Evolutionary conservation across 108 stramenopile genomes (phyloP).

Genomic region (Bacterosira constricta): DNA sequence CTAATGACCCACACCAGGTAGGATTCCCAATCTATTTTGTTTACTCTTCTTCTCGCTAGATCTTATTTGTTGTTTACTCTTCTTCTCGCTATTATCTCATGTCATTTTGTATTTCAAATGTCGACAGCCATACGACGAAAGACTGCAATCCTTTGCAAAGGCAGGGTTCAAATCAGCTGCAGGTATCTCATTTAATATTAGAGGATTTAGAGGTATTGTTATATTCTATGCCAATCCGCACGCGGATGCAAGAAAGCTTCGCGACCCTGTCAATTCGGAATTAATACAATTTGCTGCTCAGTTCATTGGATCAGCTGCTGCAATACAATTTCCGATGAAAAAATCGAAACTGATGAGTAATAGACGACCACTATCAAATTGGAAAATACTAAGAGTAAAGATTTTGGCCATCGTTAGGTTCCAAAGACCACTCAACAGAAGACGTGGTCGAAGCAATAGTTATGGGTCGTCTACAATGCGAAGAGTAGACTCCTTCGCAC

Average conservation of each 20-base stretch:
- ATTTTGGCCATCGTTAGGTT: constrained; percentile 10
- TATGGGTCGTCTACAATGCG: not conserved
- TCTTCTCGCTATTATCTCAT: not conserved
- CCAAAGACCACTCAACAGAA: constrained; percentile 4
- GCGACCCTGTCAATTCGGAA: constrained; percentile 2
- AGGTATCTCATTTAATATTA: constrained; percentile 16
- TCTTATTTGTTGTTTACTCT: too few species aligned
- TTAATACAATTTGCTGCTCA: constrained; percentile 8
- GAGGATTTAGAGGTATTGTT: constrained; percentile 11
- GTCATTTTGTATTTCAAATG: not conserved
- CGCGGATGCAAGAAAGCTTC: constrained; percentile 1
- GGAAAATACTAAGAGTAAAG: constrained; percentile 10
- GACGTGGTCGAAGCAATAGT: not conserved
- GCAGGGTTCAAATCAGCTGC: constrained; percentile 16
- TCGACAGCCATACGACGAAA: constrained; percentile 19
- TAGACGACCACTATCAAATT: constrained; percentile 7
- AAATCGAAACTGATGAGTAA: not conserved
- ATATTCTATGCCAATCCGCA: constrained; percentile 23
- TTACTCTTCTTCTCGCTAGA: not conserved
- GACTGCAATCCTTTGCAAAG: constrained; percentile 11
- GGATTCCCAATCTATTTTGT: not conserved
- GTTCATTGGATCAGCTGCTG: constrained; percentile 11
- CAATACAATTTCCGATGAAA: constrained; percentile 6
- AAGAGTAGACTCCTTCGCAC: not conserved
- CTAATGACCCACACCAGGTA: constrained; percentile 14